Evolutionary conservation across 2,329 filamentous ascomycete genomes (phyloP).

Genomic region (Fusarium camptoceras): DNA sequence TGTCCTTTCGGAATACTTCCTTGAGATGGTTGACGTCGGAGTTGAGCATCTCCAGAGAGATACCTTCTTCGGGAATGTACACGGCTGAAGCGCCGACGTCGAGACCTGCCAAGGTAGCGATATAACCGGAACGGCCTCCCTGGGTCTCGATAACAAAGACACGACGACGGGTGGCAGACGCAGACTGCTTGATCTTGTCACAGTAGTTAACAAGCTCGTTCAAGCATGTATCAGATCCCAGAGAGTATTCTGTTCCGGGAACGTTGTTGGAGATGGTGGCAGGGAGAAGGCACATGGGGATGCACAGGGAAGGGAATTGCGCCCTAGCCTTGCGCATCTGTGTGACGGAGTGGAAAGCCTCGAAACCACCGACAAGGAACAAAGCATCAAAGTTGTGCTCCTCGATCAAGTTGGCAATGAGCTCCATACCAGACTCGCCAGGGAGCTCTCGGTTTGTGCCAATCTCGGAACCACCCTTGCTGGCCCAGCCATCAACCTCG

Average conservation of each 20-base stretch:
- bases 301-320: constrained; percentile 86
- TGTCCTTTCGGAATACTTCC: constrained; percentile 84
- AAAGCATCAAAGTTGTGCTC: constrained; percentile 90
- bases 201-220: constrained; percentile 96
- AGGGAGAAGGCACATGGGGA: constrained; percentile 90
- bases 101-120: constrained; percentile 90
- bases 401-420: constrained; percentile 84
- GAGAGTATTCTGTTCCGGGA: constrained; percentile 94
- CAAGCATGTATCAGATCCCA: constrained; percentile 95
- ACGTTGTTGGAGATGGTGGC: constrained; percentile 99
- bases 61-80: constrained; percentile 96
- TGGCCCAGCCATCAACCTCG: constrained; percentile 94
- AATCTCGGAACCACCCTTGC: constrained; percentile 96
- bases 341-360: constrained; percentile 92
- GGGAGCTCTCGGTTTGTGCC: constrained; percentile 96
- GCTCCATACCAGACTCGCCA: constrained; percentile 83
- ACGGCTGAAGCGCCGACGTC: constrained; percentile 93
- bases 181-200: constrained; percentile 97
- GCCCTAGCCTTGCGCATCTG: constrained; percentile 85
- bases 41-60: constrained; percentile 92
- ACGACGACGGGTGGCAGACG: constrained; percentile 89
- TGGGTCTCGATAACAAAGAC: constrained; percentile 99
- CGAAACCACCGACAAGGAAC: constrained; percentile 94
- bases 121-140: constrained; percentile 92
- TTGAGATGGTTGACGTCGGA: constrained; percentile 91